Percentiles rank a stretch among this genome's conserved stretches.
These are phyloP conservation scores for Cutaneotrichosporon dermatis DNA, from an alignment of 1,284 basidiomycete genomes.

Conservation along the genomic window DNA sequence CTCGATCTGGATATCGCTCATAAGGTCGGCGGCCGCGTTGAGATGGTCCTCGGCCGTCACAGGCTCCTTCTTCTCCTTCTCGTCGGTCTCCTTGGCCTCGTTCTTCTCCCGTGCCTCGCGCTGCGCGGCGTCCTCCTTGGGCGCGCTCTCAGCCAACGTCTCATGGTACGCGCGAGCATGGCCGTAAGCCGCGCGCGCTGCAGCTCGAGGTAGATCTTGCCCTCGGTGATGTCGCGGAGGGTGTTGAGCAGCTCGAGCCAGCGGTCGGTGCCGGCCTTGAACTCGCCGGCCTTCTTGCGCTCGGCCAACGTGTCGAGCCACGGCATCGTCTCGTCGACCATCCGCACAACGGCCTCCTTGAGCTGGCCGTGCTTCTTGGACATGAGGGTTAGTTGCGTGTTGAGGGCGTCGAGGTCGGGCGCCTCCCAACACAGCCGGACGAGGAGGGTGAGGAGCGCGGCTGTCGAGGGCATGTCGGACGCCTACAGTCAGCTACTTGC, in stretches of 20 bases:
- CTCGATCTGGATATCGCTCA: constrained; percentile 95
- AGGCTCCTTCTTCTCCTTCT: constrained; percentile 46
- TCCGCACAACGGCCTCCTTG: constrained; percentile 79
- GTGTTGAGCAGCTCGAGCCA: constrained; percentile 88
- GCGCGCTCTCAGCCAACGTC: constrained; percentile 52
- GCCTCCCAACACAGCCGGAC: constrained; percentile 65
- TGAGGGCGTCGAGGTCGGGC: constrained; percentile 63
- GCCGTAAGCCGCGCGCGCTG: constrained; percentile 90
- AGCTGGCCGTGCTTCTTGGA: constrained; percentile 98
- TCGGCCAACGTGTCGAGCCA: constrained; percentile 67
- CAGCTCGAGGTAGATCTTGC: constrained; percentile 98
- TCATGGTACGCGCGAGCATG: constrained; percentile 80
- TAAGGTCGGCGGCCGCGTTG: constrained; percentile 77
- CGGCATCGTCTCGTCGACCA: constrained; percentile 79
- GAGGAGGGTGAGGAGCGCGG: constrained; percentile 72
- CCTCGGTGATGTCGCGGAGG: constrained; percentile 86
- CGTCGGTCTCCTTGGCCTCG: constrained; percentile 30
- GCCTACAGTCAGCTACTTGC: constrained; percentile 57
- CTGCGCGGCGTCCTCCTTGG: constrained; percentile 17
- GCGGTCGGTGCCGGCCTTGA: constrained; percentile 60
- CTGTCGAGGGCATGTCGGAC: constrained; percentile 85
- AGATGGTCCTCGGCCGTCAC: constrained; percentile 56
- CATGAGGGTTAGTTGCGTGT: constrained; percentile 66
- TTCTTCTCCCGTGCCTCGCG: constrained; percentile 5
- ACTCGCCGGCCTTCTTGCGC: constrained; percentile 44